These are phyloP conservation scores for Lentinula guzmanii DNA, from an alignment of 768 basidiomycete species.

Conservation along the genomic window DNA sequence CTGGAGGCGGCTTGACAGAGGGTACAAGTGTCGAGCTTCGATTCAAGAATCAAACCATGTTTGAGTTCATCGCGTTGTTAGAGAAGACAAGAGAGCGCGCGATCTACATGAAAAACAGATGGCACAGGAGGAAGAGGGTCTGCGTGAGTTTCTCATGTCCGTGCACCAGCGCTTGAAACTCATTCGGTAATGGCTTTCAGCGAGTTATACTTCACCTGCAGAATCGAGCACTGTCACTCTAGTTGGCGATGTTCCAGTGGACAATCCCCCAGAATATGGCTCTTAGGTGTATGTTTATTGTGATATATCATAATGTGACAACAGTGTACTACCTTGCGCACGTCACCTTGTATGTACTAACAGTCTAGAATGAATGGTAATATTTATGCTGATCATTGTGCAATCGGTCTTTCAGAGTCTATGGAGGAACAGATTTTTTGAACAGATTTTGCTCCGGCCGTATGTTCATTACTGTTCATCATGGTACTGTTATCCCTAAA, in stretches of 20 bases:
- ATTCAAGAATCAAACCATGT: slow-evolving; percentile 62
- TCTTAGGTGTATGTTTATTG: not conserved
- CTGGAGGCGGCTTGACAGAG: slow-evolving; percentile 58
- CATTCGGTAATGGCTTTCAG: slow-evolving; percentile 17
- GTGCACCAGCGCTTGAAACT: not conserved
- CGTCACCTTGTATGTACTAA: too few relatives aligned
- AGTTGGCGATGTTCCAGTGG: slow-evolving; percentile 35
- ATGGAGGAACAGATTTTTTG: too few relatives aligned
- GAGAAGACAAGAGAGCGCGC: slow-evolving; percentile 76
- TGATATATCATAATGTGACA: not conserved
- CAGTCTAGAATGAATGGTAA: too few relatives aligned
- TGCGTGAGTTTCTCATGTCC: slow-evolving; percentile 41
- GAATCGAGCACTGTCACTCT: slow-evolving; percentile 37
- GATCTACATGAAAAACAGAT: slow-evolving; percentile 68
- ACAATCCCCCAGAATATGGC: slow-evolving; percentile 47
- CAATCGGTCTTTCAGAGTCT: too few relatives aligned
- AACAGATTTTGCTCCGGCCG: too few relatives aligned
- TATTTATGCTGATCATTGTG: too few relatives aligned
- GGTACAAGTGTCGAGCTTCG: slow-evolving; percentile 66
- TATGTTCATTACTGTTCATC: too few relatives aligned
- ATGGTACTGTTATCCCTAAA: too few relatives aligned
- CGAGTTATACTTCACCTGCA: slow-evolving; percentile 39
- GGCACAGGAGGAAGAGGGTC: slow-evolving; percentile 43
- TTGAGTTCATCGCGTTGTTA: slow-evolving; percentile 63
- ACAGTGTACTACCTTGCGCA: too few relatives aligned